Percentiles rank a stretch among this genome's conserved stretches.
phyloP scores from a whole-genome alignment of 768 basidiomycete genomes.

The Lepiota subincarnata region DNA sequence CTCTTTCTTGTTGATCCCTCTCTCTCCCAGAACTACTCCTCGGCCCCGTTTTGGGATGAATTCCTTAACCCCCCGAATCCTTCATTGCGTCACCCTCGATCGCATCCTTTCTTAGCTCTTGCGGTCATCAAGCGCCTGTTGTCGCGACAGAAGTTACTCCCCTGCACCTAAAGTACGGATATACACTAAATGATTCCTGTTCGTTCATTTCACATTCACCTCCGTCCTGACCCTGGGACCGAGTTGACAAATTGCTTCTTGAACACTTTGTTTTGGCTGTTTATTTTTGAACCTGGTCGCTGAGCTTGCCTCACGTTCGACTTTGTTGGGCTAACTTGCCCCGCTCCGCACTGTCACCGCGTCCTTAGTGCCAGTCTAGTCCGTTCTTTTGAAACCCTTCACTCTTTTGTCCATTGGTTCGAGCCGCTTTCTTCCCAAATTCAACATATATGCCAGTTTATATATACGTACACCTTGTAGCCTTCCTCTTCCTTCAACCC shows the following conservation, averaged over 20 bases:
- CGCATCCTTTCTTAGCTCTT: not conserved
- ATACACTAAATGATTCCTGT: slow-evolving; percentile 1
- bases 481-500: slow-evolving; percentile 3
- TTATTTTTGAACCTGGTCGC: slow-evolving; percentile 1
- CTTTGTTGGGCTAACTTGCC: not conserved
- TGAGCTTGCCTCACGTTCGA: not conserved
- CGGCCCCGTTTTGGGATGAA: not conserved
- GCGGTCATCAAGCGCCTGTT: not conserved
- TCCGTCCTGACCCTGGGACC: slow-evolving; percentile 7
- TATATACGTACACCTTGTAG: slow-evolving; percentile 9
- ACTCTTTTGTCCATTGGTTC: slow-evolving; percentile 7
- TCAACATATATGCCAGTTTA: slow-evolving; percentile 8
- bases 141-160: not conserved
- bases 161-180: slow-evolving; percentile 8
- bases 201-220: not conserved
- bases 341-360: slow-evolving; percentile 6
- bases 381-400: slow-evolving; percentile 10
- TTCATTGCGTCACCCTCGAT: slow-evolving; percentile 3
- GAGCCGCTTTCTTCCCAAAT: slow-evolving; percentile 1
- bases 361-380: slow-evolving; percentile 9
- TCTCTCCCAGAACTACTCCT: not conserved
- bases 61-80: not conserved
- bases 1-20: slow-evolving; percentile 3
- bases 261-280: slow-evolving; percentile 10
- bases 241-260: slow-evolving; percentile 4